Base-by-base conservation (phyloP, 1,139 yeast species). In the Hyphopichia burtonii region DNA sequence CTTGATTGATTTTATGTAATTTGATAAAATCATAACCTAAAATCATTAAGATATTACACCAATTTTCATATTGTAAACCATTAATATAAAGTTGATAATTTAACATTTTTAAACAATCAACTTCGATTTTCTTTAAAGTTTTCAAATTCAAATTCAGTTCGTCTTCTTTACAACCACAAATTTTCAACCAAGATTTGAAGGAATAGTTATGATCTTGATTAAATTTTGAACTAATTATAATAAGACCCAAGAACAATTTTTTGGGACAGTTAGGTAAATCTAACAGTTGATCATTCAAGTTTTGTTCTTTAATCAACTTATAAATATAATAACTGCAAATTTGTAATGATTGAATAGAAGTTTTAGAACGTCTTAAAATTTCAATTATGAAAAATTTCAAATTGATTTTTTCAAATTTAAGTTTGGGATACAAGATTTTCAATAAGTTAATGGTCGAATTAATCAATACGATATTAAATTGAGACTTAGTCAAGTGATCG, bases 201-300 rank as follows among this genome's bases (percentile, higher is more conserved):
- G 86, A 72, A 60, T 79, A 86, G 56, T 83, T 84, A 44, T 82
- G 78, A 61, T 87, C 96, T 58, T 83, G 89, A 47, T 78, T 71
- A 58, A 82, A 86, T 58, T 87, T 87, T 42, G 85, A 78, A 1
- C 93, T 83, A 38, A 86, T 66, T 43, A 86, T 83, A 41, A 86
- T 60, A 52, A 86, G 73, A 3, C 84, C 79, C 47, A 87, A 69
- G 50, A 87, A 82, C 36, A 82, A 71, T 48, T 86, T 78, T 52
- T 86, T 79, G 7, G 89, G 84, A 54, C 87, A 83, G 17, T 49
- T 47, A 25, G 68, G 56, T 19, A 58, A 46, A 16, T 44, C 41
- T 36, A 36, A 45, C 31, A 23, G 18, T 2, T 44, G 38, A 23
- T 43, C 38, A 17, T 42, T 37, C 40, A 48, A 36, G 33, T 44